phyloP scores from a whole-genome alignment of 495 filamentous ascomycete species.

The Penicillium paxilli region DNA sequence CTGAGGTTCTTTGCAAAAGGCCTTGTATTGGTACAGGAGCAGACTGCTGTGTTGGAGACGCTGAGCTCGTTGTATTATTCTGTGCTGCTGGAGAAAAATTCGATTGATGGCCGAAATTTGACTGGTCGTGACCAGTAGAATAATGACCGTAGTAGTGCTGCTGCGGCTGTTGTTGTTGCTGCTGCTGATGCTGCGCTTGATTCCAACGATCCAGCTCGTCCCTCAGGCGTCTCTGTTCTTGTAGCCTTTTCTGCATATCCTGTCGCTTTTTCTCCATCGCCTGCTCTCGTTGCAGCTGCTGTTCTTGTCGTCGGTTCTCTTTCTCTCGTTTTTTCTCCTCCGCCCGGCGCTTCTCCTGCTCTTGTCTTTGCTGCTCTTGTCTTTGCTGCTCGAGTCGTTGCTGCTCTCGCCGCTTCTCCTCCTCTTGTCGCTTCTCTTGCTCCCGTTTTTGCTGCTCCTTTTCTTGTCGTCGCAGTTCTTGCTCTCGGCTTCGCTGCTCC shows the following conservation, averaged over 20 bases:
- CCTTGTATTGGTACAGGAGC: neutral
- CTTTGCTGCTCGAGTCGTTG: neutral
- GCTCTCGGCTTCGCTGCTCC: neutral
- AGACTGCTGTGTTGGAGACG: neutral
- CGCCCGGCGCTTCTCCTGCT: neutral
- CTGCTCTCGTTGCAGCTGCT: neutral
- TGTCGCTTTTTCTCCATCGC: neutral
- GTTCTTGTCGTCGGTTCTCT: neutral
- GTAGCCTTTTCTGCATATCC: neutral
- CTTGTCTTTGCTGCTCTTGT: neutral
- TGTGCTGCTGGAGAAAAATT: neutral
- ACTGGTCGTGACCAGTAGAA: neutral
- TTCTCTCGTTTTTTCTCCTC: neutral
- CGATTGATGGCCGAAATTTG: neutral
- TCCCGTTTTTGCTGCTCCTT: neutral
- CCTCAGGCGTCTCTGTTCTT: neutral
- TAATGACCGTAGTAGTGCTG: too few relatives aligned
- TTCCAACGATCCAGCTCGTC: too few relatives aligned
- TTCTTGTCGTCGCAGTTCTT: neutral
- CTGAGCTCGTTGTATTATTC: neutral
- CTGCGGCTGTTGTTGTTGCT: slow-evolving; percentile 4
- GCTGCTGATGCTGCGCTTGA: too few relatives aligned
- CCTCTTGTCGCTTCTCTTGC: neutral
- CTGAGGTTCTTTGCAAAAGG: neutral
- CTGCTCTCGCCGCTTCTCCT: neutral